phyloP scores from a whole-genome alignment of 1,139 yeast genomes.

The Fermentozyma sake region DNA sequence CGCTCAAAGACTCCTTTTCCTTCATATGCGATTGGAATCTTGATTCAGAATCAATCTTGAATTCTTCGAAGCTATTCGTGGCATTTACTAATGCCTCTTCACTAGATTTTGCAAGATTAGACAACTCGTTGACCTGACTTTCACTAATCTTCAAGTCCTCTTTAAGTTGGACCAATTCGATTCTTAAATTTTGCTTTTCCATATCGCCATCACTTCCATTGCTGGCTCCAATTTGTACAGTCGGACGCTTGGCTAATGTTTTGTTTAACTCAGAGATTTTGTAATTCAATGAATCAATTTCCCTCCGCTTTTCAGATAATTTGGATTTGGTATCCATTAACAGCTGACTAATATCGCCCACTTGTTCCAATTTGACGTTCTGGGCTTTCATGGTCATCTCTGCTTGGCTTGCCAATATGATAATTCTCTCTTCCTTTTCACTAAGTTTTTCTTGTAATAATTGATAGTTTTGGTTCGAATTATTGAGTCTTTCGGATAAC shows the following conservation, averaged over 20 bases:
- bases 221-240: slow-evolving; percentile 2
- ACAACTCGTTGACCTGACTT: slow-evolving; percentile 34
- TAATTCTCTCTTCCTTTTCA: slow-evolving; percentile 47
- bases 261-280: slow-evolving; percentile 18
- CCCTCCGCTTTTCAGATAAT: slow-evolving; percentile 27
- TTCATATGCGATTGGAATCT: slow-evolving; percentile 16
- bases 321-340: slow-evolving; percentile 40
- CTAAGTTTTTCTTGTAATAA: slow-evolving; percentile 46
- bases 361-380: slow-evolving; percentile 61
- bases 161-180: slow-evolving; percentile 32
- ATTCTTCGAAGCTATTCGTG: slow-evolving; percentile 34
- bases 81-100: slow-evolving; percentile 39
- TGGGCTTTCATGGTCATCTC: slow-evolving; percentile 59
- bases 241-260: slow-evolving; percentile 7
- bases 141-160: slow-evolving; percentile 37
- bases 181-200: slow-evolving; percentile 9
- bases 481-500: slow-evolving; percentile 44
- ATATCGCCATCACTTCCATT: slow-evolving; percentile 4
- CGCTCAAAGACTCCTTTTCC: slow-evolving; percentile 20
- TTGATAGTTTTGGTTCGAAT: slow-evolving; percentile 52
- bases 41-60: slow-evolving; percentile 22
- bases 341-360: slow-evolving; percentile 45
- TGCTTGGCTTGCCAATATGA: slow-evolving; percentile 44
- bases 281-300: slow-evolving; percentile 17
- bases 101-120: slow-evolving; percentile 37